Percentiles rank a stretch among this genome's conserved stretches.
Evolutionary conservation across 2,329 filamentous ascomycete genomes (phyloP).

Genomic region (Diaporthe sp.): DNA sequence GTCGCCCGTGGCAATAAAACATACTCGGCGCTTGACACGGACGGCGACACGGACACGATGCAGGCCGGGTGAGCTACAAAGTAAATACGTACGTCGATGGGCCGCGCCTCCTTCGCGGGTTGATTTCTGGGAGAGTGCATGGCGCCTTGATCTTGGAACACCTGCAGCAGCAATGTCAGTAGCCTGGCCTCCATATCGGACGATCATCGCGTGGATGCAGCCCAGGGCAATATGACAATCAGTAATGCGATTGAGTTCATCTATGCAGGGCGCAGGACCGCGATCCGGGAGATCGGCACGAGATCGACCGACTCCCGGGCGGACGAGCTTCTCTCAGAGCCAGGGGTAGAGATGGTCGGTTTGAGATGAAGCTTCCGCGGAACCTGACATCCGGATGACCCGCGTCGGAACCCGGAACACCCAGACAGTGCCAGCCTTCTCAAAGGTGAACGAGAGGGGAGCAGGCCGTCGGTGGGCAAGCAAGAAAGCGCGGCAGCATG

Average conservation of each 20-base stretch:
- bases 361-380: conserved; percentile 4
- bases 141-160: conserved; percentile 53
- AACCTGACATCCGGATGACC: conserved; percentile 10
- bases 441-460: neutral
- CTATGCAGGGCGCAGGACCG: conserved; percentile 1
- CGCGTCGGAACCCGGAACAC: conserved; percentile 21
- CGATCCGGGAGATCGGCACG: conserved; percentile 26
- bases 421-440: neutral
- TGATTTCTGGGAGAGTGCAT: conserved; percentile 52
- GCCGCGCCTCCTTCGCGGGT: conserved; percentile 53
- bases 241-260: neutral
- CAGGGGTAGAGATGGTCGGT: conserved; percentile 5
- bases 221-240: neutral
- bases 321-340: neutral
- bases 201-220: neutral
- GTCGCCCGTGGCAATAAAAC: neutral
- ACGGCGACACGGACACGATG: neutral
- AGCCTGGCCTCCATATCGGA: no score
- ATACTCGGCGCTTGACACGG: no score
- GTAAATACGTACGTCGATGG: conserved; percentile 51
- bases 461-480: neutral
- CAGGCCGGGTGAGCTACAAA: neutral
- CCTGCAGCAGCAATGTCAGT: conserved; percentile 44
- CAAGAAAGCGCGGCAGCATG: no score
- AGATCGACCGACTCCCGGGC: conserved; percentile 25